These are phyloP conservation scores for Moniliophthora roreri DNA, from an alignment of 1,284 basidiomycete genomes.

Conservation along the genomic window DNA sequence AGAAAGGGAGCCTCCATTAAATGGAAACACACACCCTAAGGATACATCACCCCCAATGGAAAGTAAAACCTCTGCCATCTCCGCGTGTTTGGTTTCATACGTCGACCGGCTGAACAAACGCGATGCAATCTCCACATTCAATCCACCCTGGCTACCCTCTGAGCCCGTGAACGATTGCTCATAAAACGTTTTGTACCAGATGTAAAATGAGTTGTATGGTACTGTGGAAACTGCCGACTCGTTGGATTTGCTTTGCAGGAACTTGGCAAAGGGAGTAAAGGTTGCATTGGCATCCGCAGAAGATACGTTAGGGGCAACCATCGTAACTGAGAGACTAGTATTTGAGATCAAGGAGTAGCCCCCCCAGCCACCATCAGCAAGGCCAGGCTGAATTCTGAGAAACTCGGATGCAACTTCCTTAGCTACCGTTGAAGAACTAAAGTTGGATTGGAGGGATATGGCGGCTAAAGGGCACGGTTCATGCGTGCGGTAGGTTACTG, in stretches of 20 bases:
- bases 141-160: slow-evolving; percentile 22
- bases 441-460: slow-evolving; percentile 23
- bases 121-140: slow-evolving; percentile 30
- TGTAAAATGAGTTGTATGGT: slow-evolving; percentile 7
- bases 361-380: slow-evolving; percentile 28
- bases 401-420: slow-evolving; percentile 25
- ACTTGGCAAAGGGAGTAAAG: slow-evolving; percentile 29
- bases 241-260: slow-evolving; percentile 17
- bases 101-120: slow-evolving; percentile 36
- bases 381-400: slow-evolving; percentile 22
- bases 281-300: slow-evolving; percentile 29
- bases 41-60: slow-evolving; percentile 13
- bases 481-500: slow-evolving; percentile 39
- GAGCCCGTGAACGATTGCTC: slow-evolving; percentile 13
- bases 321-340: slow-evolving; percentile 18
- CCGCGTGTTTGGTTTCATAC: slow-evolving; percentile 24
- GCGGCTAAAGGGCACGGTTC: slow-evolving; percentile 27
- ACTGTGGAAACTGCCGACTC: slow-evolving; percentile 18
- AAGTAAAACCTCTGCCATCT: slow-evolving; percentile 15
- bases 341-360: slow-evolving; percentile 22
- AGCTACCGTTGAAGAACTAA: slow-evolving; percentile 19
- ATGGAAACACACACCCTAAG: neutral
- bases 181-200: too few relatives aligned
- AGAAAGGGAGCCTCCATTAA: too few relatives aligned
- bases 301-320: slow-evolving; percentile 33